Evolutionary conservation across 306 rosid species (phyloP).

Genomic region (Cucurbita maxima): DNA sequence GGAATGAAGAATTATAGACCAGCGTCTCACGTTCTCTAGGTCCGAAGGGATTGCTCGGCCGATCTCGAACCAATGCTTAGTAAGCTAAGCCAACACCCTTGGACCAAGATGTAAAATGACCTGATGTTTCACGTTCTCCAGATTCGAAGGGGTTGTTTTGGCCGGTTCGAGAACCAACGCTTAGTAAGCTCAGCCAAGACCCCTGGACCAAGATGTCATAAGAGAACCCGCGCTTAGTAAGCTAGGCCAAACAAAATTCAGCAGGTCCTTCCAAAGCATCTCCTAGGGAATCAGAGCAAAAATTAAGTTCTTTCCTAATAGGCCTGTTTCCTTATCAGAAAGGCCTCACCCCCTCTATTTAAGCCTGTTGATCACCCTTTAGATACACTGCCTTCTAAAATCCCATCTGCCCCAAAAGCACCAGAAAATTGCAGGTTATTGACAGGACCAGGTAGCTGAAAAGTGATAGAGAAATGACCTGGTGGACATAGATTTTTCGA

Average conservation of each 20-base stretch:
- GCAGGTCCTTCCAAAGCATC: not conserved
- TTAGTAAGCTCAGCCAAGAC: too few species aligned
- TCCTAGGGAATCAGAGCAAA: not conserved
- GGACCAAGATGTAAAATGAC: too few species aligned
- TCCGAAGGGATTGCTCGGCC: too few species aligned
- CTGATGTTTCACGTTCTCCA: too few species aligned
- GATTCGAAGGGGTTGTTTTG: too few species aligned
- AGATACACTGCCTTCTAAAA: constrained; percentile 63
- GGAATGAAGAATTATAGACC: too few species aligned
- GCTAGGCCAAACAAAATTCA: too few species aligned
- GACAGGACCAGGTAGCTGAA: constrained; percentile 78
- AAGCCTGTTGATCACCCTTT: constrained; percentile 19
- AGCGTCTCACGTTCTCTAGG: too few species aligned
- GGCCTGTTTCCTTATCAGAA: not conserved
- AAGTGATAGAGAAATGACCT: constrained; percentile 51
- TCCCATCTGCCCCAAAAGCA: constrained; percentile 58
- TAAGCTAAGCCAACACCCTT: too few species aligned
- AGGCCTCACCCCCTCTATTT: not conserved
- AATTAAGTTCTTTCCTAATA: not conserved
- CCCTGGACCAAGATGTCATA: not conserved
- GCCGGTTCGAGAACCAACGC: too few species aligned
- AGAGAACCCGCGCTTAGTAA: too few species aligned
- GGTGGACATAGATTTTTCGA: constrained; percentile 64
- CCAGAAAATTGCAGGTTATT: constrained; percentile 47
- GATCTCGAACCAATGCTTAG: too few species aligned